phyloP scores from a whole-genome alignment of 495 filamentous ascomycete species.

The Aspergillus homomorphus region DNA sequence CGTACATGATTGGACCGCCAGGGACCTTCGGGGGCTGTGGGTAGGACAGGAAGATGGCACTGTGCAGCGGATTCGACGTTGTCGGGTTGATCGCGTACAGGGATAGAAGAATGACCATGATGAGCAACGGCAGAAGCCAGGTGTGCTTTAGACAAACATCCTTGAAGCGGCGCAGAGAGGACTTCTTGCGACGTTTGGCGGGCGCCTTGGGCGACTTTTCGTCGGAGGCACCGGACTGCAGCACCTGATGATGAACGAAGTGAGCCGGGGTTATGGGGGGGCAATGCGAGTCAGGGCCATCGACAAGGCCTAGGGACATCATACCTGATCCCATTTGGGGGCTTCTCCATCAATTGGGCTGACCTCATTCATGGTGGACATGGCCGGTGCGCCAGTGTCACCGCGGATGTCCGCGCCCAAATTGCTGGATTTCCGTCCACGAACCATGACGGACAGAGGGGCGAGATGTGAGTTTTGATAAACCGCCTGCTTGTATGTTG shows the following conservation, averaged over 20 bases:
- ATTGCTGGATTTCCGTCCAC: constrained; percentile 46
- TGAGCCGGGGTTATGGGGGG: constrained; percentile 15
- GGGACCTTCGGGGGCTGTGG: constrained; percentile 56
- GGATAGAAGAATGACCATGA: constrained; percentile 60
- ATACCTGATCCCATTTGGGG: constrained; percentile 41
- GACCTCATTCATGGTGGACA: constrained; percentile 51
- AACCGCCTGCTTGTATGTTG: not conserved
- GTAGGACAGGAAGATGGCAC: constrained; percentile 93
- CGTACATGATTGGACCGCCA: constrained; percentile 68
- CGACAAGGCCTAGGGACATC: not conserved
- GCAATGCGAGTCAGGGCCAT: constrained; percentile 1
- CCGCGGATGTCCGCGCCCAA: constrained; percentile 51
- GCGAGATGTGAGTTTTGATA: not conserved
- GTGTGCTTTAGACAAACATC: constrained; percentile 68
- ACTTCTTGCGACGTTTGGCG: constrained; percentile 51
- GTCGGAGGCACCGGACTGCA: constrained; percentile 21
- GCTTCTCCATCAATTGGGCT: constrained; percentile 43
- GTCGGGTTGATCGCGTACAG: constrained; percentile 77
- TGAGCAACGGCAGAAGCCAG: constrained; percentile 74
- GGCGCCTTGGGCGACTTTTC: constrained; percentile 40
- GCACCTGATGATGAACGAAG: constrained; percentile 17
- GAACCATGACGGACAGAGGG: constrained; percentile 32
- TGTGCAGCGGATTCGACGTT: constrained; percentile 76
- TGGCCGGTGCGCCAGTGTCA: constrained; percentile 50
- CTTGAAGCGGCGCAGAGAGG: constrained; percentile 63